Evolutionary conservation across 306 rosid species (phyloP), one percentile per base, ranked within the genome.

Genomic region (Senna tora): DNA sequence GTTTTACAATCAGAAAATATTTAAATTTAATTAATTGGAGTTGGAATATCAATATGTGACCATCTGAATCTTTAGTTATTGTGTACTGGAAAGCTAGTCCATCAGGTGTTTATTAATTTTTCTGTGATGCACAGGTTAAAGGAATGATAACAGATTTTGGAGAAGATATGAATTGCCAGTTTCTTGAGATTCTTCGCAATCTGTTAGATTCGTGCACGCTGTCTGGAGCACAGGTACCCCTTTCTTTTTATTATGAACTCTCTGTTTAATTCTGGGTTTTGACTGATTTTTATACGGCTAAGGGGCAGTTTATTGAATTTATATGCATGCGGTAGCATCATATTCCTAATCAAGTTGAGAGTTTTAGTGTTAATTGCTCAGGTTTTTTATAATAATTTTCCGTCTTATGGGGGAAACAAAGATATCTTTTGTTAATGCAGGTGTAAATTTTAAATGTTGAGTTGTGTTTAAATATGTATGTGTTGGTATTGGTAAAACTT

Each of bases 121-220:
- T 79, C 59, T 47, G 71, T 80, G 21, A 61, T 67, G 30, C 80
- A 22, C 83, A 93, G 98, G 96, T 93, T 45, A 88, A 90, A 54
- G 98, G 97, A 84, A 83, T 93, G 96, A 64, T 84, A 61, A 87
- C 98, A 50, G 98, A 93, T 80, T 93, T 93, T 39, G 98, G 88
- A 78, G 97, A 90, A 65, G 84, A 85, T 76, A 93, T 90, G 98
- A 89, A 93, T 74, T 93, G 98, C 75, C 98, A 93, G 86, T 93
- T 93, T 80, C 96, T 90, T 83, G 98, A 93, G 88, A 93, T 93
- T 81, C 96, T 93, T 82, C 97, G 98, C 55, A 84, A 85, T 79
- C 81, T 93, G 50, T 81, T 93, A 83, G 97, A 93, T 85, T 90
- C 97, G 5, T 80, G 86, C 79, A 81, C 96, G 2, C 72, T 93